A percentile compares a stretch with the other conserved stretches of the same genome.
Conservation (phyloP, 352 stramenopile species). For the Pilasporangium apinafurcum region DNA sequence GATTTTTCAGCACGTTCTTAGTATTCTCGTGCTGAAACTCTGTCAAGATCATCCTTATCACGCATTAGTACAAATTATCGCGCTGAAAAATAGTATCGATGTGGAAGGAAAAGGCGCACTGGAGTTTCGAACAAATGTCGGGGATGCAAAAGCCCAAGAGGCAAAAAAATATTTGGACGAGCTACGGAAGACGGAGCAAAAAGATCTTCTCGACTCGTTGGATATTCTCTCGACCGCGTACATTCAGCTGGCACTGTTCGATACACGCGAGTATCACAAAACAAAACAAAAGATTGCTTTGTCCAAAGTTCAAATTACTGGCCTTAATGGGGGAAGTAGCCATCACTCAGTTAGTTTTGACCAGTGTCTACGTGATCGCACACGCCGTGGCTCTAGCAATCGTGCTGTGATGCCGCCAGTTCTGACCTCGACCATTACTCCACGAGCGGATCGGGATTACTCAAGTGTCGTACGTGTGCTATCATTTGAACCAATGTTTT, state of each 20-base stretch:
- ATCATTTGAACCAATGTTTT: slow-evolving; percentile 90
- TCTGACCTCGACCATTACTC: slow-evolving; percentile 66
- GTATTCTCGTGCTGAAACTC: slow-evolving; percentile 88
- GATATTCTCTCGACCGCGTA: slow-evolving; percentile 72
- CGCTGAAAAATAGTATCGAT: slow-evolving; percentile 91
- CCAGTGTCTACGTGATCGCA: slow-evolving; percentile 56
- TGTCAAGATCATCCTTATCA: slow-evolving; percentile 96
- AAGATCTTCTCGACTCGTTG: slow-evolving; percentile 66
- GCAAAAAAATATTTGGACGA: slow-evolving; percentile 58
- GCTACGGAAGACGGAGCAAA: slow-evolving; percentile 39
- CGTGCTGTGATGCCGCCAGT: slow-evolving; percentile 61
- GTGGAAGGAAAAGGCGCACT: slow-evolving; percentile 77
- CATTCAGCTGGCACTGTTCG: slow-evolving; percentile 73
- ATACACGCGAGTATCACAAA: slow-evolving; percentile 71
- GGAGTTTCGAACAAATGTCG: slow-evolving; percentile 77
- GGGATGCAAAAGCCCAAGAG: slow-evolving; percentile 65
- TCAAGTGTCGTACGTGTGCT: slow-evolving; percentile 73
- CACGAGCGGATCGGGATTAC: slow-evolving; percentile 78
- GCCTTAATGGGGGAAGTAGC: slow-evolving; percentile 13
- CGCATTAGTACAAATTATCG: slow-evolving; percentile 93
- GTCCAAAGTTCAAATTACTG: slow-evolving; percentile 44
- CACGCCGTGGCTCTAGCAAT: slow-evolving; percentile 20
- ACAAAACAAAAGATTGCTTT: slow-evolving; percentile 70
- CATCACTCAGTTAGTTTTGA: slow-evolving; percentile 41
- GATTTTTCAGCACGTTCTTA: slow-evolving; percentile 85